Conservation (phyloP, 2,329 filamentous ascomycete genomes). For the Verticillium albo-atrum region DNA sequence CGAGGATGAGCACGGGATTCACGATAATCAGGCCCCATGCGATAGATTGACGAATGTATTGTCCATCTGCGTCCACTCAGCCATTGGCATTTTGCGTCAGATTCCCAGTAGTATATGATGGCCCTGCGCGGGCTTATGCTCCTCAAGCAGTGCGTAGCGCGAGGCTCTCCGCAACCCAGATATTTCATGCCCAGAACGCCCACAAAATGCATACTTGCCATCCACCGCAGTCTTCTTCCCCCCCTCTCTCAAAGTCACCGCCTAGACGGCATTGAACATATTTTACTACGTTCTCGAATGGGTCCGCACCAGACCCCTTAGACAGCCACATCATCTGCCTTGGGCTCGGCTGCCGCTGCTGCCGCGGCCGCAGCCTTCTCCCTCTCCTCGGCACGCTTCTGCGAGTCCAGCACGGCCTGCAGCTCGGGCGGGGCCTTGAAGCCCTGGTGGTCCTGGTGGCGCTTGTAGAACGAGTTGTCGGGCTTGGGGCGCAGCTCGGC, state of each 20-base stretch:
- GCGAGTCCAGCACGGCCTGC: slow-evolving; percentile 53
- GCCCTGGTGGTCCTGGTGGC: slow-evolving; percentile 81
- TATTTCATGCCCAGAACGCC: neutral
- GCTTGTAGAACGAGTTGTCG: slow-evolving; percentile 79
- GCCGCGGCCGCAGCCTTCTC: slow-evolving; percentile 13
- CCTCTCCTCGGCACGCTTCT: slow-evolving; percentile 41
- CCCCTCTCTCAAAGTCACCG: too few species aligned
- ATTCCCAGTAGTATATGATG: neutral
- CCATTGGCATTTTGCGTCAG: neutral
- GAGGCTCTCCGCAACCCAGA: neutral
- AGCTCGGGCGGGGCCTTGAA: slow-evolving; percentile 64
- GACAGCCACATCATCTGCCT: too few species aligned
- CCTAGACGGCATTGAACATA: too few species aligned
- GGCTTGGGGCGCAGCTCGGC: slow-evolving; percentile 67
- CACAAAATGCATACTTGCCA: neutral
- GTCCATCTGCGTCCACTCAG: neutral
- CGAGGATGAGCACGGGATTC: neutral
- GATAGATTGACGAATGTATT: neutral
- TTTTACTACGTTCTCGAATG: too few species aligned
- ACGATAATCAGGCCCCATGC: too few species aligned
- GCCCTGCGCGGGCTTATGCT: neutral
- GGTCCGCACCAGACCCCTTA: too few species aligned
- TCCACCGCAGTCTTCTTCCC: neutral
- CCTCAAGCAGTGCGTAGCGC: neutral
- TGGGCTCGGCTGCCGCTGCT: slow-evolving; percentile 14